These are phyloP conservation scores for Trichoderma reesei DNA, from an alignment of 495 filamentous ascomycete species.

Conservation along the genomic window DNA sequence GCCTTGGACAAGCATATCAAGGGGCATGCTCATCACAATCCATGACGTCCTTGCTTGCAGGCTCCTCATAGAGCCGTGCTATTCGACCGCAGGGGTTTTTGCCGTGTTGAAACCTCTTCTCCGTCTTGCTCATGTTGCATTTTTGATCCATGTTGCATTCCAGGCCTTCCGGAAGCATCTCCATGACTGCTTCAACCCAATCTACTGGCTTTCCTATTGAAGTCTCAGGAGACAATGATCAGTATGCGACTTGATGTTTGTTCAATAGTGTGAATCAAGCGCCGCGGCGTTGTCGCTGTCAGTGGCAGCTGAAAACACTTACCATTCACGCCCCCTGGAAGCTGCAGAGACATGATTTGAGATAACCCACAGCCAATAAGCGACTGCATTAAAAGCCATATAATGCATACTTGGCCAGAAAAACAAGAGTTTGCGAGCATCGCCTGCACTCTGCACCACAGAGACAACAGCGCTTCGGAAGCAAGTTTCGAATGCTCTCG, in stretches of 20 bases:
- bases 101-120: neutral
- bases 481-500: neutral
- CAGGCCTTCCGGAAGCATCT: neutral
- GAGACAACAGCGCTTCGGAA: neutral
- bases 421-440: neutral
- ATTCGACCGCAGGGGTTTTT: neutral
- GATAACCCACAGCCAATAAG: neutral
- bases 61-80: neutral
- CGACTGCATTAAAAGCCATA: neutral
- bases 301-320: neutral
- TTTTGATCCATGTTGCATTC: neutral
- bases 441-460: neutral
- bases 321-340: neutral
- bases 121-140: neutral
- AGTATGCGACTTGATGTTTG: neutral
- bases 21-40: neutral
- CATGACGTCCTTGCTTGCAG: neutral
- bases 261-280: neutral
- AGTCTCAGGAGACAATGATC: neutral
- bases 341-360: neutral
- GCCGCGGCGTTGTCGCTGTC: neutral
- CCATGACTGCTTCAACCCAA: neutral
- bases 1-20: neutral
- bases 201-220: neutral
- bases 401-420: neutral